Percentiles rank a stretch among this genome's conserved stretches.
Evolutionary conservation across 208 protist species (phyloP).

Genomic region (Trypanosoma scelopori): DNA sequence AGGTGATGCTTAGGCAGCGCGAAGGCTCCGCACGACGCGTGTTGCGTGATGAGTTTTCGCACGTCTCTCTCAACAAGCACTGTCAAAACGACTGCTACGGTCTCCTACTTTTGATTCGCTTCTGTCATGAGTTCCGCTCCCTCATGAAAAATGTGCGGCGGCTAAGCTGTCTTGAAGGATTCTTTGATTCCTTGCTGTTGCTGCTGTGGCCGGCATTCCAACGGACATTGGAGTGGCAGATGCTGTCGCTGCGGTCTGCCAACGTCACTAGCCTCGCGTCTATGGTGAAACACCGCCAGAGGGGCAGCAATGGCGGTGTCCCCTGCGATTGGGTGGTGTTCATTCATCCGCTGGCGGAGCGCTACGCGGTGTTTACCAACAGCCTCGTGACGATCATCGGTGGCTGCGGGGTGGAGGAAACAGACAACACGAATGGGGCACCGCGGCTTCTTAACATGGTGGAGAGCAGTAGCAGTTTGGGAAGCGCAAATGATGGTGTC

Average conservation of each 20-base stretch:
- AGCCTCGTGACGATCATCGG: conserved; percentile 38
- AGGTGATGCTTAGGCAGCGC: conserved; percentile 59
- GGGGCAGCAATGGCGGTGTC: not conserved
- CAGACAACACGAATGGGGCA: not conserved
- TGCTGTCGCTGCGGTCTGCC: conserved; percentile 52
- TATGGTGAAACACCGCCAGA: not conserved
- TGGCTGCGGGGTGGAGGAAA: conserved; percentile 26
- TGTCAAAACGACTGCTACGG: conserved; percentile 76
- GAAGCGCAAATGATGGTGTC: not conserved
- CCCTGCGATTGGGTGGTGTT: conserved; percentile 7
- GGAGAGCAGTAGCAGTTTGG: not conserved
- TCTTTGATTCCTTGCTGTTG: conserved; percentile 76
- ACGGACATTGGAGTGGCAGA: conserved; percentile 62
- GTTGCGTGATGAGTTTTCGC: conserved; percentile 41
- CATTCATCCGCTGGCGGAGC: conserved; percentile 56
- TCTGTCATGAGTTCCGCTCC: conserved; percentile 77
- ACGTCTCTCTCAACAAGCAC: conserved; percentile 44
- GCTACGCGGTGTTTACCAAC: conserved; percentile 41
- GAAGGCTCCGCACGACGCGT: conserved; percentile 35
- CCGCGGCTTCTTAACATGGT: not conserved
- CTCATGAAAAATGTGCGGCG: conserved; percentile 69
- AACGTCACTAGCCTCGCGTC: conserved; percentile 15
- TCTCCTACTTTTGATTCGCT: conserved; percentile 67
- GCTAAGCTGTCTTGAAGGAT: conserved; percentile 75
- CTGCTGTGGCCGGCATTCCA: conserved; percentile 84